Evolutionary conservation across 2,329 filamentous ascomycete species (phyloP), one percentile per base, ranked within the genome.

Genomic region (Emmonsiellopsis sp.): DNA sequence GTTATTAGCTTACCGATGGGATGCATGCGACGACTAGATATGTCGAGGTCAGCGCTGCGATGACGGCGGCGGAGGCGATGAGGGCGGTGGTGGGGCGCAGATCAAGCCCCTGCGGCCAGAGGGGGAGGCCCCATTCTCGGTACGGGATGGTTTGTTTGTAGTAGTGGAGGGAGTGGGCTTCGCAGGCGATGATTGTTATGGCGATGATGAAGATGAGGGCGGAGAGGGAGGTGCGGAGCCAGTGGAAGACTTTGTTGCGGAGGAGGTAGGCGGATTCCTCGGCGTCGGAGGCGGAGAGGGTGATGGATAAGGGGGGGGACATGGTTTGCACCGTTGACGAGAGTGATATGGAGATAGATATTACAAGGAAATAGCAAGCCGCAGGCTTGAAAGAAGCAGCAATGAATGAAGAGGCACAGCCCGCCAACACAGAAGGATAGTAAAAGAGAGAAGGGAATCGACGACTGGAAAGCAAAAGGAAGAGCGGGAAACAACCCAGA

Each of bases 101-200:
- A 54, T 74, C 71, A 46, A 74, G 57, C 53, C 73, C 69, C 53
- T 66, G 52, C 3, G 72, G 72, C 72, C 72, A 75, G 1, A 74
- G 62, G 21, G 65, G 61, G 5, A 75, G 59, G 42, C 67, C 63
- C 13, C 62, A 60, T 21, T 60, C 56, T 7, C 62, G 61, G 55
- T 65, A 71, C 17, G 63, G 57, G n/a, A 62, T 61, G 3, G 72
- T 74, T 11, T 56, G 52, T 11, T 65, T 65, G 56, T 74, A 74
- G 47, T 69, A 65, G 3, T 62, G 63, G n/a, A 71, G 59, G 21
- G 71, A 65, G n/a, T 68, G 64, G 6, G 63, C 66, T 55, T 72
- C 68, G 53, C 68, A 70, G 13, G 60, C 68, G 34, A 72, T 61
- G 9, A 66, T 57, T 2, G 68, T 63, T 9, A 68, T 54, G 2